These are phyloP conservation scores for Pseudomassariella vexata DNA, from an alignment of 2,329 filamentous ascomycete genomes.

Conservation along the genomic window DNA sequence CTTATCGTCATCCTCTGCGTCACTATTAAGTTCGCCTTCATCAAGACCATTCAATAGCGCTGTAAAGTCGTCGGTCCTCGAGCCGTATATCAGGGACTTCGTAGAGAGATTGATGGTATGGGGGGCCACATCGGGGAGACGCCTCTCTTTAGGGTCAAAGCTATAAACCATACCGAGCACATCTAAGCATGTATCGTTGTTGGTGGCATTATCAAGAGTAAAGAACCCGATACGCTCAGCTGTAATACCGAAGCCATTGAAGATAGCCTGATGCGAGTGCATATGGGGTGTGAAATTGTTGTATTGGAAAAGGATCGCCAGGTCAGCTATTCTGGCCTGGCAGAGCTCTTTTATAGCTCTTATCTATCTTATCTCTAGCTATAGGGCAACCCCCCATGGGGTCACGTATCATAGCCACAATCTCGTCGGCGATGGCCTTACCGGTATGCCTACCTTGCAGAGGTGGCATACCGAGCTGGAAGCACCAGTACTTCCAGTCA, in stretches of 20 bases:
- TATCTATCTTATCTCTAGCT: too few relatives aligned
- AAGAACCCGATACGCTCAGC: not conserved
- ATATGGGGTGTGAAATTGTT: too few relatives aligned
- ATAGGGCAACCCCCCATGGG: too few relatives aligned
- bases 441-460: slow-evolving; percentile 8
- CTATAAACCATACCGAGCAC: not conserved
- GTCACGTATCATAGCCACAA: too few relatives aligned
- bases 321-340: too few relatives aligned
- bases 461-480: slow-evolving; percentile 11
- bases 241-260: not conserved
- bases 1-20: too few relatives aligned
- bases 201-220: not conserved
- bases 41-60: too few relatives aligned
- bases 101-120: not conserved
- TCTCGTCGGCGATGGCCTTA: slow-evolving; percentile 7
- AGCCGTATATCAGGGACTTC: slow-evolving; percentile 2
- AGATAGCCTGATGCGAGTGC: too few relatives aligned
- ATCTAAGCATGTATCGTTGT: not conserved
- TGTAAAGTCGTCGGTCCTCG: too few relatives aligned
- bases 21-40: too few relatives aligned
- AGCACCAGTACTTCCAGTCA: slow-evolving; percentile 6
- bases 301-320: too few relatives aligned
- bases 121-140: not conserved
- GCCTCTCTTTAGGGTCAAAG: not conserved
- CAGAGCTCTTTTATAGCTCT: too few relatives aligned